A percentile compares a stretch with the other conserved stretches of the same genome.
Evolutionary conservation across 2,329 filamentous ascomycete species (phyloP).

Genomic region (Ophiocordyceps sinensis): DNA sequence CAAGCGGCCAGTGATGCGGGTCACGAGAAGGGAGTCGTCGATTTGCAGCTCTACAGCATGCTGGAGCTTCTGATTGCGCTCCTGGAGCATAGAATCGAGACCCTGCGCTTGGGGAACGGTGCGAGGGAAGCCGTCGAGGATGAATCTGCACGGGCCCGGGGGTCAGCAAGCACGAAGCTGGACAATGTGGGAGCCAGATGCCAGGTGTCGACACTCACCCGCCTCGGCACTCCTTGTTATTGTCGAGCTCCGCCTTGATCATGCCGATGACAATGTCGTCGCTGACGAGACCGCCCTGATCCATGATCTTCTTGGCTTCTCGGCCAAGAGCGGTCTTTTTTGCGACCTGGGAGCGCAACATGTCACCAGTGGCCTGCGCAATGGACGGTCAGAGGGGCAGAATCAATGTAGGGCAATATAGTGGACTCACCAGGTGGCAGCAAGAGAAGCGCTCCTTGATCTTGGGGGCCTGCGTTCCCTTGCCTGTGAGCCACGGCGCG

Average conservation of each 20-base stretch:
- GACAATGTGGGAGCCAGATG: background rate
- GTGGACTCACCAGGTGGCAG: conserved; percentile 79
- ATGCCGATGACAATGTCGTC: conserved; percentile 99
- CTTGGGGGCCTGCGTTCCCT: conserved; percentile 94
- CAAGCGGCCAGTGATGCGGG: conserved; percentile 90
- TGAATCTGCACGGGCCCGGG: conserved; percentile 53
- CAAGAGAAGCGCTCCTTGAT: conserved; percentile 97
- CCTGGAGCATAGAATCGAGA: conserved; percentile 78
- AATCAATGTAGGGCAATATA: background rate
- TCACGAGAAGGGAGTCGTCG: conserved; percentile 83
- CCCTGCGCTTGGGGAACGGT: conserved; percentile 92
- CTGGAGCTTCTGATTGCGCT: conserved; percentile 70
- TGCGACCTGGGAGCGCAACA: conserved; percentile 95
- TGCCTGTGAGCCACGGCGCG: conserved; percentile 44
- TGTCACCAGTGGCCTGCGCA: conserved; percentile 83
- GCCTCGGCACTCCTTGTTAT: conserved; percentile 90
- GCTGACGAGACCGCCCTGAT: conserved; percentile 90
- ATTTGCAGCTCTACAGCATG: conserved; percentile 96
- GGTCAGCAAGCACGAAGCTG: conserved; percentile 2
- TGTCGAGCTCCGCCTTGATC: conserved; percentile 95
- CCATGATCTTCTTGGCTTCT: conserved; percentile 99
- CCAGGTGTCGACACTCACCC: conserved; percentile 43
- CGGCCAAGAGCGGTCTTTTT: conserved; percentile 91
- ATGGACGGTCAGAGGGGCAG: conserved; percentile 3
- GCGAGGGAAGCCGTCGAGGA: conserved; percentile 95